Evolutionary conservation across 2,329 filamentous ascomycete species (phyloP), one percentile per base, ranked within the genome.

Genomic region (Coleophoma crateriformis): DNA sequence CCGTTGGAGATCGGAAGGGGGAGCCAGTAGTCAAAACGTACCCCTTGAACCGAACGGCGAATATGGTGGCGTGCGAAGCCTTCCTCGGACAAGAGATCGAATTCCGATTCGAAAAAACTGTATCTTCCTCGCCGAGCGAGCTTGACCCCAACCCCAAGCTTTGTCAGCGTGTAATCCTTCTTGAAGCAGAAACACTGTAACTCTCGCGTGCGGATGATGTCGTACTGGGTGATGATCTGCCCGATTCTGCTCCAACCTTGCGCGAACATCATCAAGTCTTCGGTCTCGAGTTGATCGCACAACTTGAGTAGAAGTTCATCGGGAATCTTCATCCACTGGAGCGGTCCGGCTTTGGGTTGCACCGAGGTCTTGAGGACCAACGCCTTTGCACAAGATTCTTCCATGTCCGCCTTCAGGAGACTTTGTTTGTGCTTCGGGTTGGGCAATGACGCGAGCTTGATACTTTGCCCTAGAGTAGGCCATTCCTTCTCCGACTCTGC

Each of bases 131-230:
- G 1, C 45, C 33, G 11, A 64, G 52, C 0, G 49, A 52, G n/a
- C n/a, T 17, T 7, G 22, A 76, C 67, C 3, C 72, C 73, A 8
- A 77, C 64, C 2, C 73, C 74, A 2, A 77, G 67, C 19, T 69
- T 68, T 3, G 61, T 58, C 2, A 63, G 50, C 33, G 59, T 54
- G 56, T 71, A 72, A 15, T 60, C 65, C 49, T 68, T 61, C 59
- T 76, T 76, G 33, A 74, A 61, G 40, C 64, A 67, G 55, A 74
- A 77, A 56, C 73, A 77, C 47, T 73, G 68, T 4, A 76, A 58
- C 56, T 77, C 73, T 12, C 72, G 68, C 42, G 66, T 64, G 3
- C 70, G 52, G 33, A 58, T 51, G 2, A 60, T 33, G 33, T 61
- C 56, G 33, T 39, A 55, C 13, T 41, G 50, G 2, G 48, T 52